These are phyloP conservation scores for Sparassis latifolia DNA, from an alignment of 1,284 basidiomycete genomes.

Conservation along the genomic window DNA sequence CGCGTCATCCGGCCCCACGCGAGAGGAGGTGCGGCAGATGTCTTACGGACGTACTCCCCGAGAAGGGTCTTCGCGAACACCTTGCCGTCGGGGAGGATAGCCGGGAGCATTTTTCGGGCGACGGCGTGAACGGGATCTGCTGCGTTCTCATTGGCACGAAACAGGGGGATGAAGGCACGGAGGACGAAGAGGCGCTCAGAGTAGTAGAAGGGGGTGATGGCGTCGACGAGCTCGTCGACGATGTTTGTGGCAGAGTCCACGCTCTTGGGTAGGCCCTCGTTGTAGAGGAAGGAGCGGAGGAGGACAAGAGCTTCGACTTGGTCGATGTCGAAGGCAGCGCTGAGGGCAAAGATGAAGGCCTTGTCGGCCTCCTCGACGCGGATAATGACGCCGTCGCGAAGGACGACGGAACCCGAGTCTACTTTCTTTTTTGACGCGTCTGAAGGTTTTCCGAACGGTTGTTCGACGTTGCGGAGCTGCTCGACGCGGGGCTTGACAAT, in stretches of 20 bases:
- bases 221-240: conserved; percentile 57
- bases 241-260: conserved; percentile 39
- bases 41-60: conserved; percentile 51
- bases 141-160: conserved; percentile 53
- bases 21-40: conserved; percentile 42
- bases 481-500: conserved; percentile 50
- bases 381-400: conserved; percentile 56
- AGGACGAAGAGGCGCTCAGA: conserved; percentile 68
- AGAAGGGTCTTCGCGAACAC: conserved; percentile 54
- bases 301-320: conserved; percentile 68
- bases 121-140: conserved; percentile 48
- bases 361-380: conserved; percentile 63
- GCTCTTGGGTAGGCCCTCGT: conserved; percentile 61
- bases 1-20: conserved; percentile 44
- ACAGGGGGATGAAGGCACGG: conserved; percentile 57
- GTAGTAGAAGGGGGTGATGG: conserved; percentile 76
- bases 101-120: conserved; percentile 48
- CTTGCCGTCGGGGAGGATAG: conserved; percentile 54
- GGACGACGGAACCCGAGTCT: conserved; percentile 55
- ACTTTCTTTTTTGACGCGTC: conserved; percentile 59
- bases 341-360: conserved; percentile 63
- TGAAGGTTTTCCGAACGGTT: conserved; percentile 64
- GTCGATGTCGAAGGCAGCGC: conserved; percentile 66
- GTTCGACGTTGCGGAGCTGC: conserved; percentile 47
- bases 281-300: conserved; percentile 73